Evolutionary conservation across 805 yeast species (phyloP).

Genomic region (Cyberlindnera bimundalis): DNA sequence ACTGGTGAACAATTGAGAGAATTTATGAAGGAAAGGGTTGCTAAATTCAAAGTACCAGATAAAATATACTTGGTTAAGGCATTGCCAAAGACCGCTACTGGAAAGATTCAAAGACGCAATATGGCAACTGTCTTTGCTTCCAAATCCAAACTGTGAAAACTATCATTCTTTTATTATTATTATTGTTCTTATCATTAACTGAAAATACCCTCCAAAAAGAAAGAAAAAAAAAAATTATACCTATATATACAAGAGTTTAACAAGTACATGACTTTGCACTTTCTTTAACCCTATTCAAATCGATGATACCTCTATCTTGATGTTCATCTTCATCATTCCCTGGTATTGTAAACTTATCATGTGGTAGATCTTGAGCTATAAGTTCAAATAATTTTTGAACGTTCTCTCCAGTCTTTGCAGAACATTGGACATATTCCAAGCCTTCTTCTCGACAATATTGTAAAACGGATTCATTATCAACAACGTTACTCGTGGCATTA

Average conservation of each 20-base stretch:
- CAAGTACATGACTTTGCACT: slow-evolving; percentile 8
- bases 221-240: no score
- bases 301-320: slow-evolving; percentile 29
- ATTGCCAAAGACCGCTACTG: slow-evolving; percentile 76
- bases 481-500: slow-evolving; percentile 14
- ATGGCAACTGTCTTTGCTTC: slow-evolving; percentile 51
- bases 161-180: no score
- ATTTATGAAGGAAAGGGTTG: slow-evolving; percentile 43
- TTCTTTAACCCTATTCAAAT: slow-evolving; percentile 26
- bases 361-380: slow-evolving; percentile 47
- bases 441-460: slow-evolving; percentile 22
- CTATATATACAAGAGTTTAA: no score
- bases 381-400: slow-evolving; percentile 41
- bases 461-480: slow-evolving; percentile 23
- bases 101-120: slow-evolving; percentile 67
- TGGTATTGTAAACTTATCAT: slow-evolving; percentile 22
- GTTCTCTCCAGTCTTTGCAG: slow-evolving; percentile 67
- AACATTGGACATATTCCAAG: slow-evolving; percentile 24
- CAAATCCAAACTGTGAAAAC: slow-evolving; percentile 29
- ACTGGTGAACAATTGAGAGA: slow-evolving; percentile 42
- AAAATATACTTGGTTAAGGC: slow-evolving; percentile 54
- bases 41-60: slow-evolving; percentile 59
- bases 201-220: no score
- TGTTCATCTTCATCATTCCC: slow-evolving; percentile 9
- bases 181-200: no score